A percentile compares a stretch with the other conserved stretches of the same genome.
Evolutionary conservation across 2,329 filamentous ascomycete species (phyloP).

Genomic region (Xylaria sp.): DNA sequence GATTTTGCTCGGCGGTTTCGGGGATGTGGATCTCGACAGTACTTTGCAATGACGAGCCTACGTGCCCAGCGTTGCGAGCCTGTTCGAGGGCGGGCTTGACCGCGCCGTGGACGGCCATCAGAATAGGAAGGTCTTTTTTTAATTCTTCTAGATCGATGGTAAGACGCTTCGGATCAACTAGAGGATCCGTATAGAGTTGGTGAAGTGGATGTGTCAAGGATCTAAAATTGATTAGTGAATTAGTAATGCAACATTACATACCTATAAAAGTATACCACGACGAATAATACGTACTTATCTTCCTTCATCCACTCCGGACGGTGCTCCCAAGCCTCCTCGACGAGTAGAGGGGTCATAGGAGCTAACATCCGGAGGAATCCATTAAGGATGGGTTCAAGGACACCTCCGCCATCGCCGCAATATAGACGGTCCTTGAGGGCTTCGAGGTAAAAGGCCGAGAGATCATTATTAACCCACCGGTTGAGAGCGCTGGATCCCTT

Average conservation of each 20-base stretch:
- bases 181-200: slow-evolving; percentile 59
- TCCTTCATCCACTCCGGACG: slow-evolving; percentile 72
- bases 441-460: slow-evolving; percentile 95
- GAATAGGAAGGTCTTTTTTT: slow-evolving; percentile 56
- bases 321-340: slow-evolving; percentile 89
- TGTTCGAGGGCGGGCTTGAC: slow-evolving; percentile 82
- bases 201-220: slow-evolving; percentile 56
- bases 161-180: slow-evolving; percentile 57
- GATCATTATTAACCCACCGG: slow-evolving; percentile 81
- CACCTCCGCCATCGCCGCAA: slow-evolving; percentile 76
- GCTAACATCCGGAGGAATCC: slow-evolving; percentile 82
- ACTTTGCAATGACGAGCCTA: slow-evolving; percentile 85
- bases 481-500: slow-evolving; percentile 79
- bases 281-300: slow-evolving; percentile 53
- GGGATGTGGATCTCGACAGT: slow-evolving; percentile 69
- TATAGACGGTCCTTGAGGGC: slow-evolving; percentile 92
- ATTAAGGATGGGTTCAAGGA: slow-evolving; percentile 73
- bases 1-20: slow-evolving; percentile 27
- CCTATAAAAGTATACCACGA: neutral
- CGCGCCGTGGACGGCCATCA: slow-evolving; percentile 70
- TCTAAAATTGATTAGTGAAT: slow-evolving; percentile 38
- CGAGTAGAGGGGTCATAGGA: slow-evolving; percentile 82
- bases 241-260: slow-evolving; percentile 6
- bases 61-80: slow-evolving; percentile 74
- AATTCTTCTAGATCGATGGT: slow-evolving; percentile 54